Evolutionary conservation across 129 eudicot species (phyloP).

Genomic region (Kitagawia praeruptora): DNA sequence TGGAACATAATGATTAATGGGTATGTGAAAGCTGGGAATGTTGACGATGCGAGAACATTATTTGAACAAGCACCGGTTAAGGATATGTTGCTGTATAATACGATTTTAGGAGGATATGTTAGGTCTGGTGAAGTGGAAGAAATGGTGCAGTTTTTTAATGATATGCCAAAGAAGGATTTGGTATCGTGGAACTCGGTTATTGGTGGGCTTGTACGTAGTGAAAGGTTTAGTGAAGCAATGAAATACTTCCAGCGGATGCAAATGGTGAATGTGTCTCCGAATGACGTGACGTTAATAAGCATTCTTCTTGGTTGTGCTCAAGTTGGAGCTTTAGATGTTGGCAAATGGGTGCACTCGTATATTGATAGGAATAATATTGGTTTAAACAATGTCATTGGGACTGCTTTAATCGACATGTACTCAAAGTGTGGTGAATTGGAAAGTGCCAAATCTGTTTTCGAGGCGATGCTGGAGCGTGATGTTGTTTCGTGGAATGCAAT

Average conservation of each 20-base stretch:
- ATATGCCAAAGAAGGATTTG: conserved; percentile 8
- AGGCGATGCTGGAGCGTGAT: conserved; percentile 4
- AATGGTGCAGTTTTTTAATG: conserved; percentile 16
- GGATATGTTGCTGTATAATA: conserved; percentile 23
- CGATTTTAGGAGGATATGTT: conserved; percentile 17
- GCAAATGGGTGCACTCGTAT: conserved; percentile 9
- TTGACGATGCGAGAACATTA: not conserved
- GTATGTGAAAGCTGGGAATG: conserved; percentile 19
- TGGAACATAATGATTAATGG: conserved; percentile 24
- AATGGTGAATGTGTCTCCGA: conserved; percentile 5
- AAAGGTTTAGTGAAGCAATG: conserved; percentile 8
- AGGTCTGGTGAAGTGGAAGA: conserved; percentile 17
- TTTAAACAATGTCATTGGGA: conserved; percentile 1
- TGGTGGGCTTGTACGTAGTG: conserved; percentile 7
- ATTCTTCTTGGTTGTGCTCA: conserved; percentile 14
- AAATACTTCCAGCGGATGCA: conserved; percentile 8
- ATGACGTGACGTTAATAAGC: conserved; percentile 10
- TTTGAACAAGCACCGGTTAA: conserved; percentile 17
- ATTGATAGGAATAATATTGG: conserved; percentile 5
- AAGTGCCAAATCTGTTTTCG: conserved; percentile 11
- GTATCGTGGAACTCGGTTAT: conserved; percentile 20
- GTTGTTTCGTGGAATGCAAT: conserved; percentile 27
- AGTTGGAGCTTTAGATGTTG: conserved; percentile 16
- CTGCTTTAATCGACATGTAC: conserved; percentile 13
- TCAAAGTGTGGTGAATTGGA: conserved; percentile 16